A percentile compares a stretch with the other conserved stretches of the same genome.
Evolutionary conservation across 768 basidiomycete genomes (phyloP).

Genomic region (Lentinula lateritia): DNA sequence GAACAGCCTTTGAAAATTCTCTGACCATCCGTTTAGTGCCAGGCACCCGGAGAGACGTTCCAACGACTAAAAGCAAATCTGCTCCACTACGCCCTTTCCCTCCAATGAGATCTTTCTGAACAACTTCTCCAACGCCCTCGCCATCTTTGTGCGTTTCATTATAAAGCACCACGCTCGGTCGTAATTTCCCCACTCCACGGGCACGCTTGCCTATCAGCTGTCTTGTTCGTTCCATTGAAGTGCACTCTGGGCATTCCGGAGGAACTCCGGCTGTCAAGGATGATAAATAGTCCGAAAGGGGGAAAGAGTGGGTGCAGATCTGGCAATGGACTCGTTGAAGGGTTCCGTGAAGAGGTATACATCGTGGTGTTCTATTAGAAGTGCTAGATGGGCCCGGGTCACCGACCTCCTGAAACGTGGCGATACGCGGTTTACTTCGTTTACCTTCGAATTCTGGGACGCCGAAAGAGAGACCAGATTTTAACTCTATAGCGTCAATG

Average conservation of each 20-base stretch:
- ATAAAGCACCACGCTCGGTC: slow-evolving; percentile 87
- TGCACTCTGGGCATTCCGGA: slow-evolving; percentile 78
- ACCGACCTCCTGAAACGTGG: slow-evolving; percentile 4
- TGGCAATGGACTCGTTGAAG: slow-evolving; percentile 77
- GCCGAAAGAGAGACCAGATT: slow-evolving; percentile 85
- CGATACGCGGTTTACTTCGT: slow-evolving; percentile 41
- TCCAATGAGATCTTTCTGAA: slow-evolving; percentile 76
- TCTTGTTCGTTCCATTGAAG: slow-evolving; percentile 60
- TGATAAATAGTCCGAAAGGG: slow-evolving; percentile 56
- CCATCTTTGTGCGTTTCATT: slow-evolving; percentile 86
- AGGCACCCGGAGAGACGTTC: slow-evolving; percentile 83
- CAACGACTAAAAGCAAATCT: slow-evolving; percentile 84
- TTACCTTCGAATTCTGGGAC: slow-evolving; percentile 63
- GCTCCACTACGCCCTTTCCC: slow-evolving; percentile 66
- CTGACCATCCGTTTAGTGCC: slow-evolving; percentile 90
- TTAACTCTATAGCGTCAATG: slow-evolving; percentile 84
- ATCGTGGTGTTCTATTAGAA: slow-evolving; percentile 57
- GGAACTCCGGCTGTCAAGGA: slow-evolving; percentile 58
- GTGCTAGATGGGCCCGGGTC: slow-evolving; percentile 13
- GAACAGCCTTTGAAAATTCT: slow-evolving; percentile 79
- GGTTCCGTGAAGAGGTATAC: slow-evolving; percentile 88
- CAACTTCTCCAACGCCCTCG: slow-evolving; percentile 79
- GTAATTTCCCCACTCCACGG: slow-evolving; percentile 71
- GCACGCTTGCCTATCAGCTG: slow-evolving; percentile 73
- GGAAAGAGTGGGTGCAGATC: slow-evolving; percentile 68